A percentile compares a stretch with the other conserved stretches of the same genome.
Conservation (phyloP, 495 filamentous ascomycete genomes). For the Neurospora sp. region DNA sequence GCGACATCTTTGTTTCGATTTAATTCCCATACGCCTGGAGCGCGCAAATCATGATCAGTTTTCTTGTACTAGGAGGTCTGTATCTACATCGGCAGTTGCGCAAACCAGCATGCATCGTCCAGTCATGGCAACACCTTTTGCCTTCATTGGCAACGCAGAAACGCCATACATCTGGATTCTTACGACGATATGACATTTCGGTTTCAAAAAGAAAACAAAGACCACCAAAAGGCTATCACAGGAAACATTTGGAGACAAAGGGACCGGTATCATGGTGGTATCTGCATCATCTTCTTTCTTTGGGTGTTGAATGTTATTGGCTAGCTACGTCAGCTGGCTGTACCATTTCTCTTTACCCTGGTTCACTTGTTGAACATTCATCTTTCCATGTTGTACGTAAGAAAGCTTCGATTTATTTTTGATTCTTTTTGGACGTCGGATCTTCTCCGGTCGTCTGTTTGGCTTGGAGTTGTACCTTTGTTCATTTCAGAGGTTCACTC, state of each 20-base stretch:
- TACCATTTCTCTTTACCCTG: background rate
- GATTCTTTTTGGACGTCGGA: background rate
- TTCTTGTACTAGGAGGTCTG: background rate
- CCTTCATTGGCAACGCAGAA: background rate
- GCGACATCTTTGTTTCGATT: background rate
- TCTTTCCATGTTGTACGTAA: background rate
- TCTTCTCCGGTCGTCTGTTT: background rate
- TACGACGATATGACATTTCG: constrained; percentile 1
- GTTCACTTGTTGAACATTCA: background rate
- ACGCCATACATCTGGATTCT: background rate
- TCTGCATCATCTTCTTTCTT: background rate
- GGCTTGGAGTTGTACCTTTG: background rate
- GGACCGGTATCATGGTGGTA: background rate
- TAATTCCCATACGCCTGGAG: background rate
- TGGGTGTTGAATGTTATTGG: background rate
- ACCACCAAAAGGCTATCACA: background rate
- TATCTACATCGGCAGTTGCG: background rate
- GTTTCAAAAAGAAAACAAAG: background rate
- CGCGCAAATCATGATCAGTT: background rate
- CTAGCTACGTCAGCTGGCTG: background rate
- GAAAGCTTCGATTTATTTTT: background rate
- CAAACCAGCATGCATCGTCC: background rate
- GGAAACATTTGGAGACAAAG: background rate
- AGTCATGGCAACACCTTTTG: background rate
- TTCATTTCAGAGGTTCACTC: background rate